Evolutionary conservation across 1,139 yeast genomes (phyloP), one percentile per base, ranked within the genome.

Genomic region (Pichia norvegensis): DNA sequence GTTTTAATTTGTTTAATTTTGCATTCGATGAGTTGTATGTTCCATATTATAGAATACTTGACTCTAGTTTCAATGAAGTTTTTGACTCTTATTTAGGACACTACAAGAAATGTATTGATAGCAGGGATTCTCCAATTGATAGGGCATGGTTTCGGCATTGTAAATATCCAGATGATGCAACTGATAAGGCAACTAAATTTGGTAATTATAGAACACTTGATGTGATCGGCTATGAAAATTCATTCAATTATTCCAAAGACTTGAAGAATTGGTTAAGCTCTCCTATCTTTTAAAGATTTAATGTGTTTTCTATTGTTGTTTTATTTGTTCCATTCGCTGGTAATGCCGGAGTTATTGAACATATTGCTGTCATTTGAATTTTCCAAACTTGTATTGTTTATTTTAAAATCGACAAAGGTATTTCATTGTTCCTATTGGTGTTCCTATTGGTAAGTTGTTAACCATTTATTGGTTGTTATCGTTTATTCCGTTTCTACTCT

Each of bases 301-400:
- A 42, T 38, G 16, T 41, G 44, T 38, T 44, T 44, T 13, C 22
- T 41, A 4, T 37, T 31, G 27, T 25, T 25, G 1, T 13, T 8
- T 3, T 13, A 13, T 27, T 27, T 13, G 29, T 27, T 13, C 13
- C 27, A 23, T 23, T 27, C n/a, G 29, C 13, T 27, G 14, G 10
- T 27, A 27, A 11, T 27, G 31, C 14, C 5, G 5, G 2, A 10
- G 13, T 25, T 25, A 13, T 25, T 25, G 9, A n/a, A n/a, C n/a
- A n/a, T n/a, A n/a, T n/a, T n/a, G n/a, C n/a, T n/a, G n/a, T n/a
- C n/a, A n/a, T n/a, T n/a, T n/a, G n/a, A n/a, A n/a, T n/a, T n/a
- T n/a, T n/a, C n/a, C n/a, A n/a, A n/a, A n/a, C n/a, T n/a, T n/a
- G n/a, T n/a, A n/a, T n/a, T n/a, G n/a, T n/a, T n/a, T n/a, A n/a